A percentile compares a stretch with the other conserved stretches of the same genome.
Conservation (phyloP, 2,329 filamentous ascomycete genomes). For the Alternaria burnsii region DNA sequence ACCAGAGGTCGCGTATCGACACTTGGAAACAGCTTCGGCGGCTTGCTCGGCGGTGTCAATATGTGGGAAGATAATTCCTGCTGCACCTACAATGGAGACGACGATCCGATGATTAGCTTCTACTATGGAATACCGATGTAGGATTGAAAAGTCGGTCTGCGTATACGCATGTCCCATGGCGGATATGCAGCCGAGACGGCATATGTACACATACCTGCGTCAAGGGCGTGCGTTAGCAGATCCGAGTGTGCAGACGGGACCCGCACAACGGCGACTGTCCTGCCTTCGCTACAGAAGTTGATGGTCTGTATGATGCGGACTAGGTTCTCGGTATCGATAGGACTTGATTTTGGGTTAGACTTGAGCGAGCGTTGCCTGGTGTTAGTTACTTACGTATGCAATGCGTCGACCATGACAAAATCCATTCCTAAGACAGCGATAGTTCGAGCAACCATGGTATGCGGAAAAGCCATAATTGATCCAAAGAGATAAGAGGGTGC, state of each 20-base stretch:
- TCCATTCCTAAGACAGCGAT: not conserved
- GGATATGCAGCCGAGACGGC: not conserved
- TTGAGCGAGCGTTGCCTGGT: not conserved
- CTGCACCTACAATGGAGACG: not conserved
- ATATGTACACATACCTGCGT: not conserved
- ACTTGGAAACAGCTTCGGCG: not conserved
- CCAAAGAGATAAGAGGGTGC: not conserved
- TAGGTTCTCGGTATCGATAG: not conserved
- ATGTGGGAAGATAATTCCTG: not conserved
- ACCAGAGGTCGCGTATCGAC: not conserved
- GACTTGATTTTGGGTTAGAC: not conserved
- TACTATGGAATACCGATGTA: not conserved
- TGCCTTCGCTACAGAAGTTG: not conserved
- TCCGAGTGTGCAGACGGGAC: not conserved
- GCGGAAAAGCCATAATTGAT: not conserved
- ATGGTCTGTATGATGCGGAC: not conserved
- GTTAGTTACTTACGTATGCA: not conserved
- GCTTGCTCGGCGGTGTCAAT: not conserved
- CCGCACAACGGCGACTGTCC: not conserved
- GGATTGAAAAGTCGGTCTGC: not conserved
- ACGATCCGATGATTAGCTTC: not conserved
- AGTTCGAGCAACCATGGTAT: not conserved
- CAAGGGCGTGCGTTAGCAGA: not conserved
- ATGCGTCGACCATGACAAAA: not conserved
- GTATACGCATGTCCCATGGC: not conserved